A percentile compares a stretch with the other conserved stretches of the same genome.
Conservation (phyloP, 1,139 yeast species). For the Candida tunisiensis region DNA sequence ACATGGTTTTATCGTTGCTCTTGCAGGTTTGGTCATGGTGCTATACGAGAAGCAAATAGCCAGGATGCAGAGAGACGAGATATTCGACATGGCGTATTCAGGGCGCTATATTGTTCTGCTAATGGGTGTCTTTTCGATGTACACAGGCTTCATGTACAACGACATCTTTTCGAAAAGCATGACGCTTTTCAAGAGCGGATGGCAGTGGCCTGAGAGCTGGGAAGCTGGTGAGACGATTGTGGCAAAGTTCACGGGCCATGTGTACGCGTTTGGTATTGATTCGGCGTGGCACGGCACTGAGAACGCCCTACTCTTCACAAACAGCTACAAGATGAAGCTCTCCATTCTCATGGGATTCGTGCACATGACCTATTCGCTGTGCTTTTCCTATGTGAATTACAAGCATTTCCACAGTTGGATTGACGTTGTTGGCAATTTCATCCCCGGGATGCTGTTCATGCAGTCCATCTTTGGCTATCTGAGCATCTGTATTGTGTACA, state of each 20-base stretch:
- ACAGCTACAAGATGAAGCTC: constrained; percentile 91
- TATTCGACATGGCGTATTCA: constrained; percentile 86
- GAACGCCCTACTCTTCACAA: constrained; percentile 74
- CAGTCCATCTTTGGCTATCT: constrained; percentile 91
- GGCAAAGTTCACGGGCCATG: constrained; percentile 42
- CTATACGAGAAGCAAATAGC: constrained; percentile 49
- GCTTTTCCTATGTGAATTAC: constrained; percentile 74
- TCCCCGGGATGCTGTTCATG: constrained; percentile 90
- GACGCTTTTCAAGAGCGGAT: constrained; percentile 73
- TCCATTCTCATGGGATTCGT: constrained; percentile 88
- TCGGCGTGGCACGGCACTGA: constrained; percentile 98
- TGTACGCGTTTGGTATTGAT: constrained; percentile 77
- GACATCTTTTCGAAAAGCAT: constrained; percentile 84
- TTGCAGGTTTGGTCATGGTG: constrained; percentile 59
- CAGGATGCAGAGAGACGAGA: constrained; percentile 68
- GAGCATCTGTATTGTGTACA: constrained; percentile 68
- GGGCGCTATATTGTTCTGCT: constrained; percentile 81
- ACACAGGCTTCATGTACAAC: constrained; percentile 85
- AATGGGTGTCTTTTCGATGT: constrained; percentile 89
- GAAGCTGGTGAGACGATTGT: constrained; percentile 42
- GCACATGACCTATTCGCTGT: constrained; percentile 85
- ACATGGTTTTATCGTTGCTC: constrained; percentile 68
- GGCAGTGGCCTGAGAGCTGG: constrained; percentile 78
- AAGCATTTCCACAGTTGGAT: constrained; percentile 55
- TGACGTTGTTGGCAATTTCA: constrained; percentile 82